phyloP scores from a whole-genome alignment of 495 filamentous ascomycete species.

The Penicillium canescens region DNA sequence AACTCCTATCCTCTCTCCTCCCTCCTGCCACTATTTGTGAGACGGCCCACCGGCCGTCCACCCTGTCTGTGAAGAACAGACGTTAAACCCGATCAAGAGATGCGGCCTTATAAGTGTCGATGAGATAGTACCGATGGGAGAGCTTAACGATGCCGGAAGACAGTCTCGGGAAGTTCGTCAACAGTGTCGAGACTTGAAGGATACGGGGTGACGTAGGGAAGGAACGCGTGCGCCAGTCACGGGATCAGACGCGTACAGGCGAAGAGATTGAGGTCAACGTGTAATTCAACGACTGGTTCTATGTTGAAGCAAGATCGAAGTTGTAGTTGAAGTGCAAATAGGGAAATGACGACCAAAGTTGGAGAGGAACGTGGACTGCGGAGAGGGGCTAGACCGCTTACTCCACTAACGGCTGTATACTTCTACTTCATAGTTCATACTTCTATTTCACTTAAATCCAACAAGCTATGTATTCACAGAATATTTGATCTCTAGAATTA shows the following conservation, averaged over 20 bases:
- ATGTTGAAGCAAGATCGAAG: background rate
- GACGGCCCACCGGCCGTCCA: slow-evolving; percentile 52
- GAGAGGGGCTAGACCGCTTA: slow-evolving; percentile 21
- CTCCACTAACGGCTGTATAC: slow-evolving; percentile 22
- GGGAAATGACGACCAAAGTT: background rate
- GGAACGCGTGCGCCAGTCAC: too few species aligned
- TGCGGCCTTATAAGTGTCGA: too few species aligned
- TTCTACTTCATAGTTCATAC: background rate
- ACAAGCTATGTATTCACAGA: background rate
- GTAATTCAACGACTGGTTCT: too few species aligned
- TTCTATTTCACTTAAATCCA: background rate
- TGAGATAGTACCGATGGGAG: too few species aligned
- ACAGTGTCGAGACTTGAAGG: too few species aligned
- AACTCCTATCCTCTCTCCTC: slow-evolving; percentile 25
- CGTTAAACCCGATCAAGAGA: slow-evolving; percentile 14
- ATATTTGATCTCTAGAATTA: background rate
- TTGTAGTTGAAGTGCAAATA: background rate
- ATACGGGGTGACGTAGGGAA: too few species aligned
- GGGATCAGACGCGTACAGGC: background rate
- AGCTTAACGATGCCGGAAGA: too few species aligned
- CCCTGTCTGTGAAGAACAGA: slow-evolving; percentile 29
- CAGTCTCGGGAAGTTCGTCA: too few species aligned
- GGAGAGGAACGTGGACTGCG: slow-evolving; percentile 7
- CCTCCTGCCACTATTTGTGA: slow-evolving; percentile 34
- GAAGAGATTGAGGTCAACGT: background rate